Evolutionary conservation across 2,329 filamentous ascomycete genomes (phyloP).

Genomic region (Aspergillus caelatus): DNA sequence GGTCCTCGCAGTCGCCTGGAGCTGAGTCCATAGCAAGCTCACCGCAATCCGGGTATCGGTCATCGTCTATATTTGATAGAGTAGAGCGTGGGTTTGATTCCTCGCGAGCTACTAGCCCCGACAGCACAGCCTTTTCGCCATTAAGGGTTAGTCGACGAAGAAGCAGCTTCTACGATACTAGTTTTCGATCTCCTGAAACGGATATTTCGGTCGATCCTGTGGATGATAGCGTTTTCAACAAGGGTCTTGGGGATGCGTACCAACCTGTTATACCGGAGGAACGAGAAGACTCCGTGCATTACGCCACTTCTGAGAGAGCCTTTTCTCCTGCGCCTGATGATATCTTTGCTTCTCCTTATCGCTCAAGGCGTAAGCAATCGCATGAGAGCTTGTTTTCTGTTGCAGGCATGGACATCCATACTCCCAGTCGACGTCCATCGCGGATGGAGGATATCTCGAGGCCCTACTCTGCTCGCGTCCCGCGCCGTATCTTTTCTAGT

Average conservation of each 20-base stretch:
- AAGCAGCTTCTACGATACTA: constrained; percentile 61
- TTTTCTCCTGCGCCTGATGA: constrained; percentile 21
- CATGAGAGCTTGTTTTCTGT: constrained; percentile 90
- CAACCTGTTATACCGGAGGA: constrained; percentile 45
- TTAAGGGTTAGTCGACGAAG: constrained; percentile 64
- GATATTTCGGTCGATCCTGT: constrained; percentile 14
- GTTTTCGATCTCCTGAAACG: constrained; percentile 44
- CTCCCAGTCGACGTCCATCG: constrained; percentile 72
- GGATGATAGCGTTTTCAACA: constrained; percentile 20
- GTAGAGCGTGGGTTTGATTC: constrained; percentile 65
- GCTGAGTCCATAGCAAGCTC: constrained; percentile 75
- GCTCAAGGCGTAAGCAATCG: constrained; percentile 68
- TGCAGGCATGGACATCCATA: constrained; percentile 86
- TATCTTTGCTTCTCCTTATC: constrained; percentile 35
- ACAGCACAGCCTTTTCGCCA: constrained; percentile 69
- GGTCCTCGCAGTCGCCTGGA: constrained; percentile 45
- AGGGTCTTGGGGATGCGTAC: constrained; percentile 23
- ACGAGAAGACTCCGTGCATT: constrained; percentile 32
- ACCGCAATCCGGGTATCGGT: constrained; percentile 72
- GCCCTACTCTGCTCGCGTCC: constrained; percentile 41
- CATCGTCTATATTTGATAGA: constrained; percentile 77
- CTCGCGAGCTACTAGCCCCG: constrained; percentile 78
- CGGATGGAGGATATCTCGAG: constrained; percentile 65
- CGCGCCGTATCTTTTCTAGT: constrained; percentile 50
- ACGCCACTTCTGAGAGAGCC: constrained; percentile 18